phyloP scores from a whole-genome alignment of 148 eudicot genomes.

The Rhododendron simsii region DNA sequence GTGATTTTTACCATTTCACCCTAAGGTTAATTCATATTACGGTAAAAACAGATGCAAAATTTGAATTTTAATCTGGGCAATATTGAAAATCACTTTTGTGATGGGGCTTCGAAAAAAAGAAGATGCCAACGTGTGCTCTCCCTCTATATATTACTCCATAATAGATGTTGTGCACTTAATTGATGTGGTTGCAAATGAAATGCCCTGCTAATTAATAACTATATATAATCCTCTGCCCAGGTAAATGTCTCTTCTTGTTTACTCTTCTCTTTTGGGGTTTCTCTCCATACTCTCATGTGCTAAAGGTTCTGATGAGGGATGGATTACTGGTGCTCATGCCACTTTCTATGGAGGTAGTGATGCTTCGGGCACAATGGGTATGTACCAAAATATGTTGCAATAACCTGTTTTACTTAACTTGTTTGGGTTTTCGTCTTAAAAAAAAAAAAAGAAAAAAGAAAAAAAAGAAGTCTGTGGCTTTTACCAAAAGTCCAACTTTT shows the following conservation, averaged over 20 bases:
- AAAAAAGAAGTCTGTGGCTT: too few relatives aligned
- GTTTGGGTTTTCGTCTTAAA: background rate
- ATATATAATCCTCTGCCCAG: background rate
- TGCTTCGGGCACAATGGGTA: conserved; percentile 1
- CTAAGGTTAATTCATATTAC: too few relatives aligned
- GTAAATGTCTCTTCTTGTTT: conserved; percentile 7
- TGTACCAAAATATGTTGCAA: background rate
- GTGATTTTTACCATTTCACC: too few relatives aligned
- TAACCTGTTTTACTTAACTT: background rate
- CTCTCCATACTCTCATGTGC: background rate
- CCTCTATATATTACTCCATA: too few relatives aligned
- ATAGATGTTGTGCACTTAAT: too few relatives aligned
- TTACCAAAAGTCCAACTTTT: too few relatives aligned
- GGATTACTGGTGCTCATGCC: conserved; percentile 15
- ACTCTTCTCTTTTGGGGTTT: conserved; percentile 1
- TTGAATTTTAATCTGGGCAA: too few relatives aligned
- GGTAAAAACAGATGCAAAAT: too few relatives aligned
- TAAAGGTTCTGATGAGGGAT: conserved; percentile 9
- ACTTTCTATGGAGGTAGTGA: conserved; percentile 24
- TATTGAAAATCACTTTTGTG: too few relatives aligned
- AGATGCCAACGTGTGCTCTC: too few relatives aligned
- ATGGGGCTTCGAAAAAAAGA: too few relatives aligned
- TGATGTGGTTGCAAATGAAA: background rate
- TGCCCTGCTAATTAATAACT: background rate
- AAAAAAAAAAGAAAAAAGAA: too few relatives aligned